phyloP scores from a whole-genome alignment of 2,329 filamentous ascomycete genomes.

The Beauveria asiatica region DNA sequence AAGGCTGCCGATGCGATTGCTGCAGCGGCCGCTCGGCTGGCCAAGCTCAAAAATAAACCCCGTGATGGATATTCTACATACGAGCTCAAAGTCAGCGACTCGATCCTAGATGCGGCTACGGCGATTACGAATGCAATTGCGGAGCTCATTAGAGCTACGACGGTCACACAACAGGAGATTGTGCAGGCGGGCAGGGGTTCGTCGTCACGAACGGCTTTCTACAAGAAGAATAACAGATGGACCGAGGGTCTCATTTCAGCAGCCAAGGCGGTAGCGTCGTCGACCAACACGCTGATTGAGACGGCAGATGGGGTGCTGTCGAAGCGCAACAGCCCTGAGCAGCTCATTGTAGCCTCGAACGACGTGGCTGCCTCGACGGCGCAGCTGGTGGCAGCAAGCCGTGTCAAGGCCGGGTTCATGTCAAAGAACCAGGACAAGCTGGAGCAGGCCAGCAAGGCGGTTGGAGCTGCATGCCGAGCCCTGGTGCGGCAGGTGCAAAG shows the following conservation, averaged over 20 bases:
- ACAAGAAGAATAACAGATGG: conserved; percentile 99
- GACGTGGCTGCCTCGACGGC: conserved; percentile 93
- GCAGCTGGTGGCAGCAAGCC: conserved; percentile 87
- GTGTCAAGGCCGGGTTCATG: conserved; percentile 98
- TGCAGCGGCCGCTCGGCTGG: conserved; percentile 78
- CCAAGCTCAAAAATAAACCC: conserved; percentile 93
- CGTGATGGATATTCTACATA: conserved; percentile 92
- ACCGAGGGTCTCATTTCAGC: conserved; percentile 96
- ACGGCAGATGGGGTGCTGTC: conserved; percentile 94
- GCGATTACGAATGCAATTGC: conserved; percentile 92
- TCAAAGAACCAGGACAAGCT: conserved; percentile 90
- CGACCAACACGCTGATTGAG: conserved; percentile 94
- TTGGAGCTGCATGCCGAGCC: conserved; percentile 77
- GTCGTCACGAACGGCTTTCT: conserved; percentile 85
- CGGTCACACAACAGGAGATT: conserved; percentile 89
- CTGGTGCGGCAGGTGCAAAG: conserved; percentile 89
- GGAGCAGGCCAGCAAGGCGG: conserved; percentile 85
- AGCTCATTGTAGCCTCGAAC: conserved; percentile 95
- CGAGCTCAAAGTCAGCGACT: conserved; percentile 91
- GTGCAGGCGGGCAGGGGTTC: conserved; percentile 85
- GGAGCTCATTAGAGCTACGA: conserved; percentile 89
- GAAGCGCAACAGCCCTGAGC: conserved; percentile 85
- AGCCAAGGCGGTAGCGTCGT: conserved; percentile 87
- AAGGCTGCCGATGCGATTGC: conserved; percentile 95
- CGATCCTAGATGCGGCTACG: conserved; percentile 84